Percentiles rank a stretch among this genome's conserved stretches.
Conservation (phyloP, 2,329 filamentous ascomycete genomes). For the Graphium sp. region DNA sequence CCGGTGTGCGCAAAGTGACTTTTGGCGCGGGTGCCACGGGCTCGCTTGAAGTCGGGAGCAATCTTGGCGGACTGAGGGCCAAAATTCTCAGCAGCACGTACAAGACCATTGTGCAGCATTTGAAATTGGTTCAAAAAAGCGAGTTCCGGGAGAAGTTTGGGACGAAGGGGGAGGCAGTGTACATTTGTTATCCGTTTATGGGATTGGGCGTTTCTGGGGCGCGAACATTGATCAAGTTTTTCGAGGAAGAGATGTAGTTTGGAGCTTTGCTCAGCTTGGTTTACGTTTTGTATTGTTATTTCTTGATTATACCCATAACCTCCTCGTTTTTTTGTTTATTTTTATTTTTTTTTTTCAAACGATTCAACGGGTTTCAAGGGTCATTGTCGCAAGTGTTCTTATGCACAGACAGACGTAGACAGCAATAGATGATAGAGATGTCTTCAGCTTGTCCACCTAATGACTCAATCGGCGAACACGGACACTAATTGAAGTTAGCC, state of each 20-base stretch:
- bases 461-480: too few relatives aligned
- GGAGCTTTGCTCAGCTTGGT: neutral
- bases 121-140: constrained; percentile 68
- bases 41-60: constrained; percentile 61
- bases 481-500: too few relatives aligned
- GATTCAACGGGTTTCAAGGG: too few relatives aligned
- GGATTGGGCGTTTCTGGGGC: constrained; percentile 70
- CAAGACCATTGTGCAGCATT: constrained; percentile 63
- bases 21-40: constrained; percentile 73
- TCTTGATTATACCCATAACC: neutral
- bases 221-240: constrained; percentile 78
- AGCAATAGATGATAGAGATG: too few relatives aligned
- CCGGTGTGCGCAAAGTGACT: constrained; percentile 44
- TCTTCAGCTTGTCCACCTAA: too few relatives aligned
- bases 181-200: constrained; percentile 78
- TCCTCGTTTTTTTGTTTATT: constrained; percentile 1
- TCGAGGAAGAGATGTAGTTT: constrained; percentile 44
- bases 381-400: too few relatives aligned
- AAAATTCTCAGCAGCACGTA: constrained; percentile 74
- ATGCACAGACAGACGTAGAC: too few relatives aligned
- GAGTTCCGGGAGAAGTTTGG: constrained; percentile 89
- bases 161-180: constrained; percentile 66
- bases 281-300: neutral
- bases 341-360: constrained; percentile 2
- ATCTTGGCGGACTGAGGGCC: constrained; percentile 64